Base-by-base conservation (phyloP, 306 rosid genomes). In the Begonia fuchsioides region DNA sequence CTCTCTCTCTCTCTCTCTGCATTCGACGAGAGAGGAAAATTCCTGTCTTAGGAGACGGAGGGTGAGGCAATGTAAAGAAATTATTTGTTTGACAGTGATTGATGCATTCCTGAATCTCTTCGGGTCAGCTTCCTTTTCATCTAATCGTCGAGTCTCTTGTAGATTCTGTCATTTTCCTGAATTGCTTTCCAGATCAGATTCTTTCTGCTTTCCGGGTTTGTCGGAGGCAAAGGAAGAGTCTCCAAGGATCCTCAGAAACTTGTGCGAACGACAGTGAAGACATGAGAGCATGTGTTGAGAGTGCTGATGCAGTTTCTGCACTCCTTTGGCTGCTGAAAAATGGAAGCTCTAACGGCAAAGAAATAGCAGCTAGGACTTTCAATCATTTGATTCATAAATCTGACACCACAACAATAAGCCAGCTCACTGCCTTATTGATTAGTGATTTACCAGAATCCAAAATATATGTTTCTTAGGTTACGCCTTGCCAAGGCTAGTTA, bases 191-290 rank as follows among this genome's bases (percentile, higher is more conserved):
- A 26, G 35, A 26, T 26, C 35, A 26, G 35, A 8, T 43, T 39
- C 56, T n/a, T 58, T 53, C 47, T 15, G n/a, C 32, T 45, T 12
- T 19, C 32, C 14, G n/a, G 97, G 95, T 62, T 81, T 93, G 38
- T 86, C 74, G 58, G 84, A 88, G 68, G 97, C 97, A 47, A 88
- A 88, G 77, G 97, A 88, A 79, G 97, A 88, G 64, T 88, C 97
- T 13, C 95, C 97, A 43, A 72, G 80, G 52, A 88, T 88, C 66
- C 93, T 88, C 58, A 74, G 90, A 72, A 88, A 88, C 48, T 69
- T 88, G n/a, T 88, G 97, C 82, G n/a, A 88, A 88, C 71, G 95
- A 88, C 64, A 88, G 97, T 17, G 97, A 88, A 84, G 97, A 88
- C 67, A 84, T 88, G 53, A 90, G 97, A 26, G 97, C 97, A 12